Percentiles rank a stretch among this genome's conserved stretches.
These are phyloP conservation scores for Tylopilus sp. DNA, from an alignment of 768 basidiomycete species.

Conservation along the genomic window DNA sequence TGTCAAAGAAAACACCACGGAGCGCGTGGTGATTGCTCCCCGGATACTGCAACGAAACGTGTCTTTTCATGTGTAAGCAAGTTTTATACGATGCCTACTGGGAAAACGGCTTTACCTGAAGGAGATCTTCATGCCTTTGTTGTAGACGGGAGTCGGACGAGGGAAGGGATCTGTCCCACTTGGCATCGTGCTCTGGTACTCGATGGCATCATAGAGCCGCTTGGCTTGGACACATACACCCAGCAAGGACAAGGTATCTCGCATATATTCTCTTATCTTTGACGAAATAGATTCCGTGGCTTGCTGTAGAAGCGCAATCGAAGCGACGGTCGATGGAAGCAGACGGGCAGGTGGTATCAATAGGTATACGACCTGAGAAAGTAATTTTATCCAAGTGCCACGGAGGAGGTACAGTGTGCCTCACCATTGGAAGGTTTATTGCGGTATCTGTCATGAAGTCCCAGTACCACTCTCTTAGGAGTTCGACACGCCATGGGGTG, in stretches of 20 bases:
- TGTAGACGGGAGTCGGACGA: background rate
- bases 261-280: constrained; percentile 11
- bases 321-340: constrained; percentile 29
- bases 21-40: constrained; percentile 19
- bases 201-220: constrained; percentile 21
- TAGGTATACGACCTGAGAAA: constrained; percentile 23
- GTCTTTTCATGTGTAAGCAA: constrained; percentile 7
- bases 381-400: background rate
- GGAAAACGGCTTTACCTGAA: constrained; percentile 16
- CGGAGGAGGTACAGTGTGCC: background rate
- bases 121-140: constrained; percentile 26
- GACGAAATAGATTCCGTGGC: constrained; percentile 20
- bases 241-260: constrained; percentile 6
- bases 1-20: constrained; percentile 25
- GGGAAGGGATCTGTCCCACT: constrained; percentile 23
- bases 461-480: constrained; percentile 38
- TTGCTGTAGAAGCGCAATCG: constrained; percentile 36
- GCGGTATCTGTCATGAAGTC: constrained; percentile 27
- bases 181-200: constrained; percentile 15
- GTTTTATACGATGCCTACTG: background rate
- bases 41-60: constrained; percentile 25
- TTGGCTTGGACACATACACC: constrained; percentile 15
- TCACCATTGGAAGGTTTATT: constrained; percentile 36
- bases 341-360: constrained; percentile 21
- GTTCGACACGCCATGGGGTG: constrained; percentile 9